Conservation (phyloP, 129 eudicot genomes). For the Sambucus nigra region DNA sequence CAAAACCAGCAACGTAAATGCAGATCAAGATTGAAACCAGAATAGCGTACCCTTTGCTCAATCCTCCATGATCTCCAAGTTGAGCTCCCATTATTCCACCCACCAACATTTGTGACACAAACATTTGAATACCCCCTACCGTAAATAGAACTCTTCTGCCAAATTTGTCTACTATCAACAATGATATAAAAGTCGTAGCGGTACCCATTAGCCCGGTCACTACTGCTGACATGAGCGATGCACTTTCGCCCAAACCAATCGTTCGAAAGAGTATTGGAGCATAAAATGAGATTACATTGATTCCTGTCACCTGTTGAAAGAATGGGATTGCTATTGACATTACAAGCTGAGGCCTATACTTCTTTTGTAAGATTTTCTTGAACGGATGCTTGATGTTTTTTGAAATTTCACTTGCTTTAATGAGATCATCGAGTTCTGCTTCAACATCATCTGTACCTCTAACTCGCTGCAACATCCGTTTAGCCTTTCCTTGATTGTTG, state of each 20-base stretch:
- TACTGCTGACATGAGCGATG: slow-evolving; percentile 37
- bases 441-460: slow-evolving; percentile 32
- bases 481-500: slow-evolving; percentile 17
- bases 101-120: slow-evolving; percentile 12
- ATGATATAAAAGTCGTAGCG: slow-evolving; percentile 17
- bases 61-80: slow-evolving; percentile 27
- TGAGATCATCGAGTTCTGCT: slow-evolving; percentile 22
- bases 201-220: slow-evolving; percentile 25
- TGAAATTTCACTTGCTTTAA: slow-evolving; percentile 15
- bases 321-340: slow-evolving; percentile 48
- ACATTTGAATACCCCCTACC: slow-evolving; percentile 26
- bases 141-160: slow-evolving; percentile 27
- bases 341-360: slow-evolving; percentile 41
- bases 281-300: slow-evolving; percentile 41
- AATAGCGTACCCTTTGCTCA: slow-evolving; percentile 17
- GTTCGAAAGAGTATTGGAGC: slow-evolving; percentile 42
- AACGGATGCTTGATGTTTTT: slow-evolving; percentile 19
- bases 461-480: slow-evolving; percentile 14
- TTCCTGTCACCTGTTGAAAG: slow-evolving; percentile 54
- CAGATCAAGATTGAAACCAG: slow-evolving; percentile 22
- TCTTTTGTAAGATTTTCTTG: slow-evolving; percentile 18
- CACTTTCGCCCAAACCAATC: slow-evolving; percentile 38
- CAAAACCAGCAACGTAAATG: slow-evolving; percentile 35
- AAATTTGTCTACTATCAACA: slow-evolving; percentile 26
- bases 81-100: slow-evolving; percentile 27